Percentiles rank a stretch among this genome's conserved stretches.
Conservation (phyloP, 2,329 filamentous ascomycete genomes). For the Colletotrichum endophyticum region DNA sequence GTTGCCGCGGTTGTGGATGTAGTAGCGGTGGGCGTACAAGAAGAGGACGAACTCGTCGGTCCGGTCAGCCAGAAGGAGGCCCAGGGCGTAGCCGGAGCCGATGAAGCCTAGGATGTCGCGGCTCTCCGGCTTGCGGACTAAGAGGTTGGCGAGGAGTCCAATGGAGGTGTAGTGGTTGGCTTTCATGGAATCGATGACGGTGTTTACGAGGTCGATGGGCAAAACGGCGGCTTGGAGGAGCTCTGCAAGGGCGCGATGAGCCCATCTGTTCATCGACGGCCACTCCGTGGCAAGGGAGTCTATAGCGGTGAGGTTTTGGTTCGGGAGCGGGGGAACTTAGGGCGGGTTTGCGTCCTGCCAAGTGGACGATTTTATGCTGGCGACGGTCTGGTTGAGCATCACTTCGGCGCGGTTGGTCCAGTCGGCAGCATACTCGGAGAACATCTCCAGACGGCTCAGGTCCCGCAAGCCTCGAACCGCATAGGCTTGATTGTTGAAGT, state of each 20-base stretch:
- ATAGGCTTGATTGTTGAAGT: background rate
- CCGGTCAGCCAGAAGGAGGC: background rate
- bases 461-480: background rate
- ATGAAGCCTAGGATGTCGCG: background rate
- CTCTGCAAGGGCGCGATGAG: no score
- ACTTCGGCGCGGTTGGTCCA: background rate
- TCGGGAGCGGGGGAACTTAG: background rate
- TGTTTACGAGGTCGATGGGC: background rate
- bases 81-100: background rate
- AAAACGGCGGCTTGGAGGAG: no score
- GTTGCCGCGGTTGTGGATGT: background rate
- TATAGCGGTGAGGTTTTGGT: background rate
- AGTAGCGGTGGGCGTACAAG: background rate
- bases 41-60: background rate
- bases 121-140: no score
- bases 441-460: background rate
- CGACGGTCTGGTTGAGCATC: background rate
- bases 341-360: background rate
- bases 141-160: rapidly evolving
- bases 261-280: background rate
- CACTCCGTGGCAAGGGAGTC: background rate
- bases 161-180: background rate
- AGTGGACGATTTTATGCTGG: background rate
- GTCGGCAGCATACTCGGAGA: background rate
- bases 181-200: background rate